Conservation (phyloP, 2,329 filamentous ascomycete species). For the Colletotrichum sp. region DNA sequence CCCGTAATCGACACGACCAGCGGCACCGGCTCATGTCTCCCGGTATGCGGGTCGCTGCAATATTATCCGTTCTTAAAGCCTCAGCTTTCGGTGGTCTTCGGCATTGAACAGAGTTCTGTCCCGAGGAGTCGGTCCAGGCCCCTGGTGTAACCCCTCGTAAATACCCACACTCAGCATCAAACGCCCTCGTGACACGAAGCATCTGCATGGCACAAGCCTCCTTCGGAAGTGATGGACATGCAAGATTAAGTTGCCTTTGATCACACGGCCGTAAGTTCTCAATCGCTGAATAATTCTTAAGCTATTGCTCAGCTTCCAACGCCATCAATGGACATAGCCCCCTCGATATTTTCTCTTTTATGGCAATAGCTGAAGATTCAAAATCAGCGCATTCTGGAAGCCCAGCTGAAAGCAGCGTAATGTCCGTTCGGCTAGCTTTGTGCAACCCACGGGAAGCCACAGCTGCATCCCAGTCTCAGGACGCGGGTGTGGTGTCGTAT, state of each 20-base stretch:
- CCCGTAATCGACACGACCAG: not conserved
- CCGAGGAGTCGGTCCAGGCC: not conserved
- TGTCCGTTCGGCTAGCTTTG: not conserved
- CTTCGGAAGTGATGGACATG: not conserved
- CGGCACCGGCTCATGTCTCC: not conserved
- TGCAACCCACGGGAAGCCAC: not conserved
- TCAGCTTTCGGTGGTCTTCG: not conserved
- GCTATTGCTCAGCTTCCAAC: not conserved
- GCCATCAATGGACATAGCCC: not conserved
- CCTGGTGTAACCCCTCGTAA: not conserved
- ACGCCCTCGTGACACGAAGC: not conserved
- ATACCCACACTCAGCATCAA: not conserved
- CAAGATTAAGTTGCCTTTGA: not conserved
- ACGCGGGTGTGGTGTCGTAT: not conserved
- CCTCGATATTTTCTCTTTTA: not conserved
- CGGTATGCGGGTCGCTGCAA: not conserved
- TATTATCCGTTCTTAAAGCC: not conserved
- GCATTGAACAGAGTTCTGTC: not conserved
- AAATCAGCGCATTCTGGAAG: not conserved
- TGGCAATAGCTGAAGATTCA: not conserved
- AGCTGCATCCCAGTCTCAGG: not conserved
- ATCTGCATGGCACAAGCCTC: not conserved
- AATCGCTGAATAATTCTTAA: not conserved
- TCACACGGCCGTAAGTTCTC: not conserved
- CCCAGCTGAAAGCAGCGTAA: not conserved